Percentiles rank a stretch among this genome's conserved stretches.
phyloP scores from a whole-genome alignment of 495 filamentous ascomycete genomes.

The Aspergillus wentii region DNA sequence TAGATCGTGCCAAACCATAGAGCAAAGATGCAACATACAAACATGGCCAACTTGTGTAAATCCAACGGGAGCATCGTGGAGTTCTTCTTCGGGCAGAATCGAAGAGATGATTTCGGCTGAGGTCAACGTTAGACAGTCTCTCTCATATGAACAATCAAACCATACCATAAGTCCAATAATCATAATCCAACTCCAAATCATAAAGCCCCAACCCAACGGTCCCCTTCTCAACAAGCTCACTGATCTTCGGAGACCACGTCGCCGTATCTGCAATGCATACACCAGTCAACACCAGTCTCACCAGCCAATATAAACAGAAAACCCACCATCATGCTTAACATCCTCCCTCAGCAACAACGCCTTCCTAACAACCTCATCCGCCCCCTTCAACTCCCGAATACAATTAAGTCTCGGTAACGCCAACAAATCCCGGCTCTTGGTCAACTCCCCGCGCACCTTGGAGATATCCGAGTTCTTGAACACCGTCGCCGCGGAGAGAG shows the following conservation, averaged over 20 bases:
- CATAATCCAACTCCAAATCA: conserved; percentile 70
- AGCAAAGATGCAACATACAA: conserved; percentile 41
- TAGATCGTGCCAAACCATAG: conserved; percentile 7
- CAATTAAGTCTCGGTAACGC: conserved; percentile 51
- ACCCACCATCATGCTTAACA: conserved; percentile 62
- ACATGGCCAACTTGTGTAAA: conserved; percentile 88
- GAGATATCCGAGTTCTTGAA: conserved; percentile 67
- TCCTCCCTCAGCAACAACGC: conserved; percentile 70
- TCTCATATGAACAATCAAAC: neutral
- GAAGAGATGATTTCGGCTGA: conserved; percentile 76
- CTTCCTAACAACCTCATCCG: conserved; percentile 54
- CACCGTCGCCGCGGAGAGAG: conserved; percentile 73
- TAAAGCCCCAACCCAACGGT: conserved; percentile 68
- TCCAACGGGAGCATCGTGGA: conserved; percentile 71
- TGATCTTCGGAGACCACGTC: conserved; percentile 69
- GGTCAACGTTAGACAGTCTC: neutral
- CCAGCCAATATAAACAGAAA: conserved; percentile 21
- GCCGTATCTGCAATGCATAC: conserved; percentile 52
- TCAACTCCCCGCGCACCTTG: conserved; percentile 55
- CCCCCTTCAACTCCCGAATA: conserved; percentile 47
- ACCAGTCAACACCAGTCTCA: conserved; percentile 37
- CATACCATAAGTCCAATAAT: conserved; percentile 79
- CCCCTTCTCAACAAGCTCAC: conserved; percentile 59
- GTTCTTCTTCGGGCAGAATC: conserved; percentile 66
- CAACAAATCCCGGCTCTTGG: conserved; percentile 55